A percentile compares a stretch with the other conserved stretches of the same genome.
Conservation (phyloP, 305 asterid genomes). For the Rubia occidens region DNA sequence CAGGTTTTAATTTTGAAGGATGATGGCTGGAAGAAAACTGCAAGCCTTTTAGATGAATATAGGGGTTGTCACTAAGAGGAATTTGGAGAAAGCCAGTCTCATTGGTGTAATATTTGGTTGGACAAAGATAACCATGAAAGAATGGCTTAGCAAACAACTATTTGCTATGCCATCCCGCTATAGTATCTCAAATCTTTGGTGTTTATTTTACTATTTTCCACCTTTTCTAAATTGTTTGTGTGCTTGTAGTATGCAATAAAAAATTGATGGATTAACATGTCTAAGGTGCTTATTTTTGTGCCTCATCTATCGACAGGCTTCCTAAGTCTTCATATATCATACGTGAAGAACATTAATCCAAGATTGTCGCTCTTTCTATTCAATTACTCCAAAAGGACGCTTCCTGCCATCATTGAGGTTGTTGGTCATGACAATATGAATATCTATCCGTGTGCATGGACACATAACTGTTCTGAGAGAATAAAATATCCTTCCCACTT, state of each 20-base stretch:
- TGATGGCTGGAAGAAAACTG: too few species aligned
- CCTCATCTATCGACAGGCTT: slow-evolving; percentile 41
- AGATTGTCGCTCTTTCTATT: slow-evolving; percentile 79
- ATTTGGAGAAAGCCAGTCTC: too few species aligned
- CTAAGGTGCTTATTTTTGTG: too few species aligned
- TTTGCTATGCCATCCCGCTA: slow-evolving; percentile 33
- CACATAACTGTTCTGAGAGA: slow-evolving; percentile 53
- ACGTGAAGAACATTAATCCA: slow-evolving; percentile 59
- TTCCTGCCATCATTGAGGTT: slow-evolving; percentile 75
- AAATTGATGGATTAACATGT: too few species aligned
- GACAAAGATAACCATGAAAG: slow-evolving; percentile 40
- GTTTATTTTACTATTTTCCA: background rate
- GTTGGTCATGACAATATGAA: slow-evolving; percentile 63
- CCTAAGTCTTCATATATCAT: slow-evolving; percentile 48
- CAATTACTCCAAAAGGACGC: slow-evolving; percentile 52
- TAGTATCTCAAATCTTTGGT: too few species aligned
- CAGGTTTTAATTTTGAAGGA: slow-evolving; percentile 5
- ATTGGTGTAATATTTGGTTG: too few species aligned
- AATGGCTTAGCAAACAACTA: slow-evolving; percentile 56
- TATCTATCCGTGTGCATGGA: slow-evolving; percentile 80
- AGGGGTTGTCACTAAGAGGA: too few species aligned
- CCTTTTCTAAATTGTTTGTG: too few species aligned
- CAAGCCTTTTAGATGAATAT: too few species aligned
- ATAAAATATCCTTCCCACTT: slow-evolving; percentile 80
- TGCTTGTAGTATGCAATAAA: too few species aligned